A percentile compares a stretch with the other conserved stretches of the same genome.
Evolutionary conservation across 768 basidiomycete species (phyloP).

Genomic region (Cyathus striatus): DNA sequence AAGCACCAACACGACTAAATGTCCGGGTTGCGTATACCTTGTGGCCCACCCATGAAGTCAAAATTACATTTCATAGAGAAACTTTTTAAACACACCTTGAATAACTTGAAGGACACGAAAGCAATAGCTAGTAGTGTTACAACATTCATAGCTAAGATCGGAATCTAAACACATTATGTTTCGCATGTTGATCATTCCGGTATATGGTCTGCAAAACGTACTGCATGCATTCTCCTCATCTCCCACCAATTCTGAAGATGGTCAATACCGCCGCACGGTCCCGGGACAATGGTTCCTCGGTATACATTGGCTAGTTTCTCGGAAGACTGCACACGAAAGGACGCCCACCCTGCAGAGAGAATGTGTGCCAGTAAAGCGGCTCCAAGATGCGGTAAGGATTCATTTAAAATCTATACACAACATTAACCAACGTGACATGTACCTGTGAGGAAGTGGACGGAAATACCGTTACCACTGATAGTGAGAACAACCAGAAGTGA

Average conservation of each 20-base stretch:
- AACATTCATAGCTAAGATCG: conserved; percentile 33
- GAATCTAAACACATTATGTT: too few relatives aligned
- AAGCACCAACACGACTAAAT: conserved; percentile 46
- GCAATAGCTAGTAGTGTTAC: conserved; percentile 28
- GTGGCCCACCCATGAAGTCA: neutral
- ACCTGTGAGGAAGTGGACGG: neutral
- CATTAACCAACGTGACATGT: conserved; percentile 1
- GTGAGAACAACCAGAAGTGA: conserved; percentile 41
- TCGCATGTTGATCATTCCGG: too few relatives aligned
- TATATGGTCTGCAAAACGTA: too few relatives aligned
- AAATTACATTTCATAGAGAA: neutral
- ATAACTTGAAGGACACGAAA: conserved; percentile 36
- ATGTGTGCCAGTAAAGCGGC: conserved; percentile 42
- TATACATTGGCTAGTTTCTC: conserved; percentile 24
- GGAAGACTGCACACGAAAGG: conserved; percentile 33
- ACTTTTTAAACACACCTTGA: conserved; percentile 24
- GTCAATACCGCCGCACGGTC: conserved; percentile 34
- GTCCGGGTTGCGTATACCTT: conserved; percentile 41
- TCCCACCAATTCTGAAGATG: conserved; percentile 40
- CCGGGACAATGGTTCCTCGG: conserved; percentile 24
- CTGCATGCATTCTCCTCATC: conserved; percentile 24
- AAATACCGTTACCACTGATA: conserved; percentile 42
- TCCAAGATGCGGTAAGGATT: conserved; percentile 47
- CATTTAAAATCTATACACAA: conserved; percentile 44
- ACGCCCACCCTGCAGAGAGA: conserved; percentile 42